These are phyloP conservation scores for Sanghuangporus baumii DNA, from an alignment of 1,284 basidiomycete species.

Conservation along the genomic window DNA sequence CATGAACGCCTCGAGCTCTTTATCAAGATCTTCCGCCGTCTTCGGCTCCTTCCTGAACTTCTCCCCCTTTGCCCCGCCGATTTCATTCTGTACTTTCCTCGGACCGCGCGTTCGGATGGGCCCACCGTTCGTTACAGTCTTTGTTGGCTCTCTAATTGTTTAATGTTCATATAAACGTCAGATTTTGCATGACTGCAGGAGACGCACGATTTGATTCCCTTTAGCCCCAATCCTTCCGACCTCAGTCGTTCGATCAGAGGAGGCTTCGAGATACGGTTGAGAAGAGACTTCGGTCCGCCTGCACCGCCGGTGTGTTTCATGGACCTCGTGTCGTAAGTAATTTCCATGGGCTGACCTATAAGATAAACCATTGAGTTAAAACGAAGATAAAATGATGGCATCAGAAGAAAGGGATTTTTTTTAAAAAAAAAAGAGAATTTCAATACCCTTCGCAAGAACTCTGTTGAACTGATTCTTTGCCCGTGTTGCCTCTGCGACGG, in stretches of 20 bases:
- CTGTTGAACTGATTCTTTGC: constrained; percentile 89
- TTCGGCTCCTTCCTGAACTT: constrained; percentile 46
- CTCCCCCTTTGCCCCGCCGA: constrained; percentile 26
- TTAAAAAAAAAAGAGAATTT: constrained; percentile 14
- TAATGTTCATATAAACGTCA: neutral
- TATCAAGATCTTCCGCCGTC: constrained; percentile 83
- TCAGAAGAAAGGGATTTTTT: constrained; percentile 1
- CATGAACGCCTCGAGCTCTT: constrained; percentile 91
- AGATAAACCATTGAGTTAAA: neutral
- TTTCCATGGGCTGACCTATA: constrained; percentile 77
- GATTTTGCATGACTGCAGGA: neutral
- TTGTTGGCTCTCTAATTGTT: neutral
- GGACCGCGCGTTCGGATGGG: constrained; percentile 34
- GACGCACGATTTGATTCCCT: constrained; percentile 18
- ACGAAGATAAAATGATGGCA: neutral
- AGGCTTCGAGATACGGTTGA: constrained; percentile 61
- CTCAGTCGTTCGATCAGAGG: constrained; percentile 55
- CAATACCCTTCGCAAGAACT: constrained; percentile 82
- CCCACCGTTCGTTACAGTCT: constrained; percentile 27
- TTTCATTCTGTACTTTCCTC: constrained; percentile 2
- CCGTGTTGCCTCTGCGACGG: constrained; percentile 68
- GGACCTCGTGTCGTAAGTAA: constrained; percentile 50
- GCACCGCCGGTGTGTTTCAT: constrained; percentile 31
- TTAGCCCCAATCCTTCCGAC: constrained; percentile 33
- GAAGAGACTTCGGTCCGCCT: constrained; percentile 48